Evolutionary conservation across 1,284 basidiomycete species (phyloP), one percentile per base, ranked within the genome.

Genomic region (Moesziomyces globuligerus): DNA sequence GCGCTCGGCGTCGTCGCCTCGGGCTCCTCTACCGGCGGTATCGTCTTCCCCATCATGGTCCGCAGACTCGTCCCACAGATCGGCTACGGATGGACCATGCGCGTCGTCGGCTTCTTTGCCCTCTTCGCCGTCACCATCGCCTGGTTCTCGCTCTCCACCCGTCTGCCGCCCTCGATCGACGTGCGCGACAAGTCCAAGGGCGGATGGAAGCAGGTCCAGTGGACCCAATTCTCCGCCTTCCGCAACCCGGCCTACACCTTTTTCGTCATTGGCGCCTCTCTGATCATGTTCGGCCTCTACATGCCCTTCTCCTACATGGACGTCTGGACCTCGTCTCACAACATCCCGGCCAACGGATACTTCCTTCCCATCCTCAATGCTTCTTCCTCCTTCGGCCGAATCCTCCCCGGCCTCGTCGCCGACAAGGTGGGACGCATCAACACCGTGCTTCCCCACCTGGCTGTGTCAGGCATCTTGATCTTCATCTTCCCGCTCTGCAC

Each of bases 371-470:
- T 79, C 40, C 47, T 76, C 38, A 79, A 79, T 42, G 74, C 74
- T 25, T 55, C 67, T 20, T 69, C 60, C 2, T 62, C 69, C 5
- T 58, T 83, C 18, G 82, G 83, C n/a, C 82, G 83, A 37, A 75
- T 83, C 21, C 26, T 75, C 5, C 73, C 83, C 11, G 82, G 81
- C 38, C 48, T 81, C 7, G 37, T 82, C 1, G 83, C 83, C 0
- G 82, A 83, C 47, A 61, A 69, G 9, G 62, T 72, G 7, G 83
- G 83, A 1, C 68, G 71, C n/a, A 70, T 83, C 58, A 83, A 84
- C 72, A 76, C 78, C 28, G 70, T 83, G 23, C 54, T 83, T 4
- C 60, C 80, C 3, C 75, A 77, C 13, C 79, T 80, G 0, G 48
- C 68, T 15, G 50, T 79, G 20, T 75, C 74, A 3, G 75, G 78